A percentile compares a stretch with the other conserved stretches of the same genome.
These are phyloP conservation scores for Leishmania turanica DNA, from an alignment of 208 protist genomes.

Conservation along the genomic window DNA sequence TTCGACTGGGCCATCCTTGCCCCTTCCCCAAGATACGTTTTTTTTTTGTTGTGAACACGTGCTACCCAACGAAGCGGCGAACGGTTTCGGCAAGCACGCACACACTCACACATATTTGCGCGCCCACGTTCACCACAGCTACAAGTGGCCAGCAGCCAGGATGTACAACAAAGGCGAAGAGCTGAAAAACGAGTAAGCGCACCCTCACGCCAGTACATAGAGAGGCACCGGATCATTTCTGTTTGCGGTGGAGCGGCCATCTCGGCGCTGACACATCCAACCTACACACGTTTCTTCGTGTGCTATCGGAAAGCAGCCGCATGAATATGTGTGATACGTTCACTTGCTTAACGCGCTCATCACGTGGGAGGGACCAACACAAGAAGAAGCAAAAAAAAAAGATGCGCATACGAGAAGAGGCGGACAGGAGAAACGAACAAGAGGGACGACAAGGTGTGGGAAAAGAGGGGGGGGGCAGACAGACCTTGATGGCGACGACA, in stretches of 20 bases:
- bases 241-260: too few relatives aligned
- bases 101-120: neutral
- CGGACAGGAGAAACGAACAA: neutral
- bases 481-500: neutral
- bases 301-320: neutral
- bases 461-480: neutral
- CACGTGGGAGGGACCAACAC: neutral
- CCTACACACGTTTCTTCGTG: neutral
- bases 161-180: too few relatives aligned
- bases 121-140: neutral
- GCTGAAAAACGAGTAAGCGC: neutral
- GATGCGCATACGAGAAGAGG: neutral
- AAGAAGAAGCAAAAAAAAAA: neutral
- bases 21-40: neutral
- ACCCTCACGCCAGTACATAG: neutral
- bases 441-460: neutral
- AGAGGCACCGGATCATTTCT: neutral
- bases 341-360: neutral
- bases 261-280: neutral
- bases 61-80: neutral
- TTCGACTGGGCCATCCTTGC: neutral
- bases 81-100: neutral
- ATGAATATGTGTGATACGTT: neutral
- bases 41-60: neutral
- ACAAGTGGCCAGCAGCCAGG: neutral